These are phyloP conservation scores for Paxillus rubicundulus DNA, from an alignment of 768 basidiomycete species.

Conservation along the genomic window DNA sequence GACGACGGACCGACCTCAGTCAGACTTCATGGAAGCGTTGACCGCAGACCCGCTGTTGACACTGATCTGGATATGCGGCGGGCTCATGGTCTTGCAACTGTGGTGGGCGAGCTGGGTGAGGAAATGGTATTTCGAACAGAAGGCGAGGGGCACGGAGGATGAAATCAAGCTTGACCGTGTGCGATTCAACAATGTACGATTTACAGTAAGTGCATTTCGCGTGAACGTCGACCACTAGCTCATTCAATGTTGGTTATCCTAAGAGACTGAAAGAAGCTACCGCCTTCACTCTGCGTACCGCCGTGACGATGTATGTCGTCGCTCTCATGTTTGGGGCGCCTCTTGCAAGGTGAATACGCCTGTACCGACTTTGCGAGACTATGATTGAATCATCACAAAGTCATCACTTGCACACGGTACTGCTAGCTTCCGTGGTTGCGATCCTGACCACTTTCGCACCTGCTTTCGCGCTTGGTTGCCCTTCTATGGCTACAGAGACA, in stretches of 20 bases:
- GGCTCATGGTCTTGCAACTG: slow-evolving; percentile 51
- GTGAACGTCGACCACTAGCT: neutral
- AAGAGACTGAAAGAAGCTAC: slow-evolving; percentile 55
- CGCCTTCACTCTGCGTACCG: slow-evolving; percentile 48
- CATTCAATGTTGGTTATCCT: slow-evolving; percentile 5
- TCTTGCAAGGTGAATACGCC: slow-evolving; percentile 45
- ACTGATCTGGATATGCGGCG: slow-evolving; percentile 53
- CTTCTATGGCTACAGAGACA: slow-evolving; percentile 43
- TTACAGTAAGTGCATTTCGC: slow-evolving; percentile 35
- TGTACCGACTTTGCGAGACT: neutral
- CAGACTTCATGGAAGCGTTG: slow-evolving; percentile 63
- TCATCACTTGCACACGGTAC: slow-evolving; percentile 56
- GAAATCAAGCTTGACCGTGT: slow-evolving; percentile 44
- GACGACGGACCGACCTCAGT: slow-evolving; percentile 61
- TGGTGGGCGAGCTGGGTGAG: slow-evolving; percentile 76
- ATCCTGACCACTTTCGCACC: slow-evolving; percentile 65
- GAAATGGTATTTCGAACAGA: slow-evolving; percentile 50
- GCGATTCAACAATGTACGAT: slow-evolving; percentile 36
- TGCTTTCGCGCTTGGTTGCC: slow-evolving; percentile 65
- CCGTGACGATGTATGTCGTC: slow-evolving; percentile 46
- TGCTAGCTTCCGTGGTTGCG: slow-evolving; percentile 67
- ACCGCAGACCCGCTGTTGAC: slow-evolving; percentile 61
- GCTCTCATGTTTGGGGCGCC: slow-evolving; percentile 78
- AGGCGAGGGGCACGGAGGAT: slow-evolving; percentile 39
- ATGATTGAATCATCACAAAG: slow-evolving; percentile 32